These are phyloP conservation scores for Zygosaccharomyces siamensis DNA, from an alignment of 805 yeast genomes.

Conservation along the genomic window DNA sequence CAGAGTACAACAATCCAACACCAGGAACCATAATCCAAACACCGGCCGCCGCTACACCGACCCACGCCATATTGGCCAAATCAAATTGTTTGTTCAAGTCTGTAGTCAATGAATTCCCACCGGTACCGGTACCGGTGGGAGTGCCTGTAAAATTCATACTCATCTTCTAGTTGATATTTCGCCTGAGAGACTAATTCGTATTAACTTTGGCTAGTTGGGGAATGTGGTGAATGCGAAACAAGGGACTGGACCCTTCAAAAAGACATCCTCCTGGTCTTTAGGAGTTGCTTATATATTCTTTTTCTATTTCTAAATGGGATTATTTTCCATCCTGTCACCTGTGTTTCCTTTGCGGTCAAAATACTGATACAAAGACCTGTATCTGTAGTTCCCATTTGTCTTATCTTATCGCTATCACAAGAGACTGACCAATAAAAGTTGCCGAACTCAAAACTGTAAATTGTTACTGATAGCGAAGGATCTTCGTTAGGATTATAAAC, in stretches of 20 bases:
- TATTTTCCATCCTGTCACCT: not conserved
- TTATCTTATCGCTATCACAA: not conserved
- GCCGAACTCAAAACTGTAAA: not conserved
- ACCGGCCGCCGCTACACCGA: slow-evolving; percentile 67
- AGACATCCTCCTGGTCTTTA: not conserved
- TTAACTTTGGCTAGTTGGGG: too few species aligned
- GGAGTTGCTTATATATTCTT: not conserved
- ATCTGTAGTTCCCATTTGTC: not conserved
- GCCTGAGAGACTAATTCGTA: too few species aligned
- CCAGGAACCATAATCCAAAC: slow-evolving; percentile 98
- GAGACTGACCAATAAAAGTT: not conserved
- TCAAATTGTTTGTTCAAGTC: slow-evolving; percentile 70
- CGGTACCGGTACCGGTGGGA: slow-evolving; percentile 60
- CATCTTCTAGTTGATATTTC: not conserved
- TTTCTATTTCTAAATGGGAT: not conserved
- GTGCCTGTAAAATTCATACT: slow-evolving; percentile 35
- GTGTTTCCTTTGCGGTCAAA: not conserved
- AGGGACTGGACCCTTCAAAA: not conserved
- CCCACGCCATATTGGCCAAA: slow-evolving; percentile 79
- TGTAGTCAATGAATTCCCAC: slow-evolving; percentile 71
- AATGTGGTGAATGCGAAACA: not conserved
- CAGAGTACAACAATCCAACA: slow-evolving; percentile 87
- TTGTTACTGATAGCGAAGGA: not conserved
- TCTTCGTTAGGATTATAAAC: not conserved
- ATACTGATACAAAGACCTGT: not conserved